Evolutionary conservation across 768 basidiomycete genomes (phyloP), one percentile per base, ranked within the genome.

Genomic region (Psilocybe cyanescens): DNA sequence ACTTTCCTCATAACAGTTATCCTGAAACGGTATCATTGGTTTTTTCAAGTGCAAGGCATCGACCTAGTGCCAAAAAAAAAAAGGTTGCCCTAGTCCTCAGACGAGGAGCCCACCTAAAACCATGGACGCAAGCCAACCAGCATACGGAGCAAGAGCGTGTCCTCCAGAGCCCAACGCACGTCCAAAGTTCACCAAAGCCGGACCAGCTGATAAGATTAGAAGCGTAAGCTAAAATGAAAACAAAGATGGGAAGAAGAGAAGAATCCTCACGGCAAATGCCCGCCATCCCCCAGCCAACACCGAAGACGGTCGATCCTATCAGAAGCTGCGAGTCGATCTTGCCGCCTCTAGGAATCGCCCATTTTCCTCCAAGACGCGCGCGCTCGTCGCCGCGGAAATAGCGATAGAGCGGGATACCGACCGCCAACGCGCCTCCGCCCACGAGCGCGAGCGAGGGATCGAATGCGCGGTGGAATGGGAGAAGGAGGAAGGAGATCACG

Each of bases 181-280:
- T 29, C 87, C 87, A 29, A 88, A 67, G 67, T 87, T 88, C 33
- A 88, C 80, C 16, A 89, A 73, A n/a, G 75, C 85, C 8, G 87
- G 86, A 16, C 86, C 87, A 61, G 86, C 87, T 89, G 61, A 14
- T 24, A 56, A 47, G 11, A 35, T 35, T 11, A 48, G 39, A 45
- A 64, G 24, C 66, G 64, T 46, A 14, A 59, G 33, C 33, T 44
- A 51, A 44, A 33, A 64, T 17, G 24, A 19, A 7, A 49, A 17
- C 54, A 33, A 17, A 16, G 17, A 33, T 30, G 24, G 11, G n/a
- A 55, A 44, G 33, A 19, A 52, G 19, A 45, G 37, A 28, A 46
- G 11, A 55, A 51, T 16, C 76, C 87, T 69, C 72, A 88, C 87
- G 87, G 70, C 87, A 89, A 51, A 88, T 72, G 35, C 87, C 87